Evolutionary conservation across 2,329 filamentous ascomycete genomes (phyloP).

Genomic region (Hymenoscyphus fructigenus): DNA sequence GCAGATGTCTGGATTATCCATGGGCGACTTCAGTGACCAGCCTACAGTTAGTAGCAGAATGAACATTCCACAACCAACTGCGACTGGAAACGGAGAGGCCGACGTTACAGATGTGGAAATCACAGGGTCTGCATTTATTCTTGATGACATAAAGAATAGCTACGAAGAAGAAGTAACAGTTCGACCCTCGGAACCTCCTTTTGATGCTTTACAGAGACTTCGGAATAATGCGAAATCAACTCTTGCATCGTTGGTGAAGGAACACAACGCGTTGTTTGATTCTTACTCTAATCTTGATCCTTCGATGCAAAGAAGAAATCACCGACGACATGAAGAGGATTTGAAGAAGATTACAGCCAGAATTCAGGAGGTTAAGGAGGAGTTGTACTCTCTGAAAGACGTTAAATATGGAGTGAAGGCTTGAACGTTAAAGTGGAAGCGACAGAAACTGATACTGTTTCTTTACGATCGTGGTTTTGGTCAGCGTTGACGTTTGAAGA

Average conservation of each 20-base stretch:
- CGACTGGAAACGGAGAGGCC: background rate
- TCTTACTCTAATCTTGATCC: conserved; percentile 1
- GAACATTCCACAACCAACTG: background rate
- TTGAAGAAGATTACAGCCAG: background rate
- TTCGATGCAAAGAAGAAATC: conserved; percentile 1
- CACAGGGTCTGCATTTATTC: background rate
- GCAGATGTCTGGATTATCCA: background rate
- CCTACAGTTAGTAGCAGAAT: background rate
- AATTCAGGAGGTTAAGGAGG: background rate
- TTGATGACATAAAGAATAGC: background rate
- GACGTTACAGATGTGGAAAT: background rate
- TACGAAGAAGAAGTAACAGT: background rate
- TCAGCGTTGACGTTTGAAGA: background rate
- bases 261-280: background rate
- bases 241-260: background rate
- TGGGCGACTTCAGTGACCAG: background rate
- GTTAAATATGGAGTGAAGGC: background rate
- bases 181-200: background rate
- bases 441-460: too few relatives aligned
- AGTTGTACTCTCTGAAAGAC: background rate
- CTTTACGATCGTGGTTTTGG: background rate
- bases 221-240: background rate
- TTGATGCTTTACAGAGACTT: background rate
- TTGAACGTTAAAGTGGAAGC: too few relatives aligned
- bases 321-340: background rate